Percentiles rank a stretch among this genome's conserved stretches.
phyloP scores from a whole-genome alignment of 441 rosid genomes.

The Macaranga tanarius region DNA sequence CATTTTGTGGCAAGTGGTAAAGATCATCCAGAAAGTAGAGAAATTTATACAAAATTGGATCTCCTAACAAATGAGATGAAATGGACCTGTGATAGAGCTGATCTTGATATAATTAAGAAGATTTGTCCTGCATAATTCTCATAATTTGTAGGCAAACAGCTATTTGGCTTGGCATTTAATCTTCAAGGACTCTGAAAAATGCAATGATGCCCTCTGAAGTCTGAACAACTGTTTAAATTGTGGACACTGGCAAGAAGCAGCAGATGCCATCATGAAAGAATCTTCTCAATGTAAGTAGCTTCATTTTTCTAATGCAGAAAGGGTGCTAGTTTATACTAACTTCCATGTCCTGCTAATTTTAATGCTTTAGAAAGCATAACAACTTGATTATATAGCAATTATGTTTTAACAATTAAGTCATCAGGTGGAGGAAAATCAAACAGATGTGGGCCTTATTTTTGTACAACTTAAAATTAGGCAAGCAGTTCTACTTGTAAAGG shows the following conservation, averaged over 20 bases:
- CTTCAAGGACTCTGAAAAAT: neutral
- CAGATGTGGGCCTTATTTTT: no score
- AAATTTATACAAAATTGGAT: conserved; percentile 35
- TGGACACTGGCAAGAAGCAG: neutral
- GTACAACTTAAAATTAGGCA: neutral
- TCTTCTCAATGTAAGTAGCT: neutral
- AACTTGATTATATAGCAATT: neutral
- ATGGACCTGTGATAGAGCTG: conserved; percentile 2
- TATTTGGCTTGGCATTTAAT: neutral
- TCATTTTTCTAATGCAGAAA: neutral
- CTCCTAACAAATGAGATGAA: conserved; percentile 30
- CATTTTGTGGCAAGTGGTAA: conserved; percentile 56
- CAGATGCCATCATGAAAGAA: no score
- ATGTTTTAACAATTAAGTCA: no score
- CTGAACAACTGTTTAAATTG: neutral
- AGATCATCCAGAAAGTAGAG: conserved; percentile 42
- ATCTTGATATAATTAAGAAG: conserved; percentile 8
- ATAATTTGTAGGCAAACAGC: neutral
- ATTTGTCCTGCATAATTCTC: neutral
- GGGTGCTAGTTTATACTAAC: neutral
- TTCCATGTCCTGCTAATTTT: neutral
- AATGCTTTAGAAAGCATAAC: neutral
- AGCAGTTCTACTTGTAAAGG: neutral
- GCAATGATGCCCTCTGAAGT: neutral
- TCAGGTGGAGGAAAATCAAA: no score